Base-by-base conservation (phyloP, 2,329 filamentous ascomycete genomes). In the Cladosporium velox region DNA sequence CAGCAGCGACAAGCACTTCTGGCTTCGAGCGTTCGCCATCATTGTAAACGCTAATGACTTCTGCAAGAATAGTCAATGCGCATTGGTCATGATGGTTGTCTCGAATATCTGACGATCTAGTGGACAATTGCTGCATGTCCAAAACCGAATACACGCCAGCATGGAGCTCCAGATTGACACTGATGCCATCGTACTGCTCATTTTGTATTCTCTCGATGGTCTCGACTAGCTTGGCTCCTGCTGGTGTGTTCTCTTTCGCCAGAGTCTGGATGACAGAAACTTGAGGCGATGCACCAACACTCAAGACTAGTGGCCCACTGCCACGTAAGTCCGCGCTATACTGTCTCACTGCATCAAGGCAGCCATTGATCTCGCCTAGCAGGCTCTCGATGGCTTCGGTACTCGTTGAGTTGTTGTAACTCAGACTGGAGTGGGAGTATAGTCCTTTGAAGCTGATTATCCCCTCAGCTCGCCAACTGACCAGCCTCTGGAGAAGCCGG, bases 41-140 rank as follows among this genome's bases (percentile, higher is more conserved):
- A 51, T 28, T 51, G 73, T 94, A 95, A 1, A 90, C 75, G 64
- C 86, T 88, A 41, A 87, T 86, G 0, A 94, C 86, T 74, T 94
- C 91, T 0, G 88, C 86, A 21, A 93, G 77, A 11, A 93, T 83
- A 0, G 85, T 87, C 41, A 92, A 78, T 0, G 85, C 90, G 35
- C 94, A 82, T 70, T 88, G 85, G 3, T 81, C 90, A n/a, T 91
- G 88, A 72, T 87, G 83, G 70, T 87, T 87, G 11, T 90, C 90
- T 59, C 90, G 88, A 74, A 94, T 90, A 49, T 93, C 85, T 72
- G 21, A 93, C 76, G 12, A 83, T 82, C 14, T 80, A 79, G 0
- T 84, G 75, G 1, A 88, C 86, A 0, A 93, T 41, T 41, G 82
- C 3, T 80, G 70, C 12, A 41, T 41, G 35, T 41, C 35, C 35